Conservation (phyloP, 345 rosid genomes). For the Corchorus capsularis region DNA sequence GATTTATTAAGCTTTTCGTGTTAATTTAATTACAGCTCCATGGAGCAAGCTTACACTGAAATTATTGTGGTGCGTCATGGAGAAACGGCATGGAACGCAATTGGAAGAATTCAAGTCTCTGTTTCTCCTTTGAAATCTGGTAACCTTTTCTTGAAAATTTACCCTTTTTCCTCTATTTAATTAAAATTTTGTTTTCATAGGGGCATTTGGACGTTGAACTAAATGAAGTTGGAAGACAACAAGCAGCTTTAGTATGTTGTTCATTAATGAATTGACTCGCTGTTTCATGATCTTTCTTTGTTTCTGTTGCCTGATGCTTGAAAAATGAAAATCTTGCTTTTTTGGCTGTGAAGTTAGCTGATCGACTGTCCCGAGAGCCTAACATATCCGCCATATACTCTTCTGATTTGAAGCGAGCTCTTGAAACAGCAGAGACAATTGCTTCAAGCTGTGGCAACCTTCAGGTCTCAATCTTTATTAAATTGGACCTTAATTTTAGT, state of each 20-base stretch:
- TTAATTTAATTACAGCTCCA: constrained; percentile 29
- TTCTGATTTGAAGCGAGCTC: constrained; percentile 85
- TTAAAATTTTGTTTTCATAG: constrained; percentile 29
- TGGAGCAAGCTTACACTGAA: constrained; percentile 43
- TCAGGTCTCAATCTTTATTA: constrained; percentile 38
- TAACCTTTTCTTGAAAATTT: neutral
- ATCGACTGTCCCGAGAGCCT: constrained; percentile 60
- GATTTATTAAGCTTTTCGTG: neutral
- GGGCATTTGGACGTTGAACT: constrained; percentile 84
- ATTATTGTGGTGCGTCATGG: constrained; percentile 83
- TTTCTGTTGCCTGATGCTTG: constrained; percentile 8
- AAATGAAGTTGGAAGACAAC: constrained; percentile 74
- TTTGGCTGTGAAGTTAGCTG: constrained; percentile 35
- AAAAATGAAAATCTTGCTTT: neutral
- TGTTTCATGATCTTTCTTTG: neutral
- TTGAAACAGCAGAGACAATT: constrained; percentile 71
- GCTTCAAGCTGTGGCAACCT: constrained; percentile 59
- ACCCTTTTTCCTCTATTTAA: neutral
- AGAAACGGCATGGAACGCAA: constrained; percentile 77
- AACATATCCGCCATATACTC: constrained; percentile 64
- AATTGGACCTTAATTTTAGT: neutral
- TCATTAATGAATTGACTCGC: neutral
- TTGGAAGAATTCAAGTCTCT: constrained; percentile 66
- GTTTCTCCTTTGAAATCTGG: neutral
- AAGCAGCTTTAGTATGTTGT: constrained; percentile 58